Evolutionary conservation across 2,329 filamentous ascomycete genomes (phyloP).

Genomic region (Chrysosporium queenslandicum): DNA sequence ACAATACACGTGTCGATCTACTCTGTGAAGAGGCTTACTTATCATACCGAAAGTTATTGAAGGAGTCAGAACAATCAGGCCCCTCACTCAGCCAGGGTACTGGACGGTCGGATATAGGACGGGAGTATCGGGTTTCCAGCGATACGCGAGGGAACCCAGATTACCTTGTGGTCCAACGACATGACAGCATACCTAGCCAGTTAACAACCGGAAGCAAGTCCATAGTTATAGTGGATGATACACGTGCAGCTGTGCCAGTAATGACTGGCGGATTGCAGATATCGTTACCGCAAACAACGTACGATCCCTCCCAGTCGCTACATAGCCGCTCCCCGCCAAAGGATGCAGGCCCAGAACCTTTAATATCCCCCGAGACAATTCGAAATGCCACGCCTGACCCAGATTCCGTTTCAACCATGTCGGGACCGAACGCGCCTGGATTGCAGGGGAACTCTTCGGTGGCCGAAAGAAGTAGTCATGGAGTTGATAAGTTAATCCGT

Average conservation of each 20-base stretch:
- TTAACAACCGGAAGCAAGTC: slow-evolving; percentile 79
- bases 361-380: background rate
- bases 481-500: background rate
- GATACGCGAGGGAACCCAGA: background rate
- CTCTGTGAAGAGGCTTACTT: slow-evolving; percentile 69
- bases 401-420: background rate
- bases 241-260: slow-evolving; percentile 31
- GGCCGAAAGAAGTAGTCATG: background rate
- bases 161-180: slow-evolving; percentile 8
- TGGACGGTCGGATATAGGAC: slow-evolving; percentile 4
- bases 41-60: slow-evolving; percentile 66
- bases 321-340: background rate
- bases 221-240: slow-evolving; percentile 73
- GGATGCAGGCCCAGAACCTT: background rate
- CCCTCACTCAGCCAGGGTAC: slow-evolving; percentile 14
- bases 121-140: background rate
- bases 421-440: background rate
- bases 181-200: slow-evolving; percentile 37
- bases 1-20: slow-evolving; percentile 63
- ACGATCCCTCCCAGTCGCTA: background rate
- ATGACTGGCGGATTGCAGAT: slow-evolving; percentile 31
- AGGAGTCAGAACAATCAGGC: slow-evolving; percentile 40
- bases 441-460: background rate
- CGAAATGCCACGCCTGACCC: background rate
- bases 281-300: background rate